A percentile compares a stretch with the other conserved stretches of the same genome.
Conservation (phyloP, 495 filamentous ascomycete species). For the Daldinia concentrica region DNA sequence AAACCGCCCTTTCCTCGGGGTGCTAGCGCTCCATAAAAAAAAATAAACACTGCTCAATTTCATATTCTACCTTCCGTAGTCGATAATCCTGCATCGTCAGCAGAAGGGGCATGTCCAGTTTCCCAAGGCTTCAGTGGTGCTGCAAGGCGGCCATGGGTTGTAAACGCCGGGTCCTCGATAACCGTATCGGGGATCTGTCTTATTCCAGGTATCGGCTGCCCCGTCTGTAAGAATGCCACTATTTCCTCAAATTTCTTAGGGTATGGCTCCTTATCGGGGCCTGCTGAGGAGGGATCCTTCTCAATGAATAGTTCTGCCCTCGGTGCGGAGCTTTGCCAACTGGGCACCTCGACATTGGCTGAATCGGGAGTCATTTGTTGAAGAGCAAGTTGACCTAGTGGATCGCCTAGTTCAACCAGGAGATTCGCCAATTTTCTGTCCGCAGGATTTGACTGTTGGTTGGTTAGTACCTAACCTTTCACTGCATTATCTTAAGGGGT, state of each 20-base stretch:
- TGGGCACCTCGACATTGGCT: slow-evolving; percentile 43
- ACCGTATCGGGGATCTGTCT: slow-evolving; percentile 87
- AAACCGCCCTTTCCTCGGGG: neutral
- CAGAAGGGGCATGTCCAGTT: slow-evolving; percentile 40
- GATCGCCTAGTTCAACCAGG: slow-evolving; percentile 40
- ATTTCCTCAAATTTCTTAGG: slow-evolving; percentile 89
- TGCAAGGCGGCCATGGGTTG: slow-evolving; percentile 59
- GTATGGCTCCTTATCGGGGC: slow-evolving; percentile 67
- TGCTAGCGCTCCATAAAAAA: neutral
- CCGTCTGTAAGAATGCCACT: slow-evolving; percentile 84
- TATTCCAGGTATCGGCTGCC: slow-evolving; percentile 88
- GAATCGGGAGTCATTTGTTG: slow-evolving; percentile 21
- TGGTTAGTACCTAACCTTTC: neutral
- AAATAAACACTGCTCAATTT: slow-evolving; percentile 1
- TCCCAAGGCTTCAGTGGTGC: slow-evolving; percentile 82
- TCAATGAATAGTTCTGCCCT: slow-evolving; percentile 53
- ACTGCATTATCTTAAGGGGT: neutral
- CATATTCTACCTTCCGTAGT: neutral
- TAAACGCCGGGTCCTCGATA: slow-evolving; percentile 62
- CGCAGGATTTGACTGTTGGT: slow-evolving; percentile 34
- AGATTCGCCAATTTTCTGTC: slow-evolving; percentile 44
- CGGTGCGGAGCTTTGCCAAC: slow-evolving; percentile 56
- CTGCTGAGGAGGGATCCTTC: slow-evolving; percentile 32
- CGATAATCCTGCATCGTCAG: neutral
- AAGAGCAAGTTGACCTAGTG: slow-evolving; percentile 31